Evolutionary conservation across 2,329 filamentous ascomycete genomes (phyloP), one percentile per base, ranked within the genome.

Genomic region (Ambrosiella cleistominuta): DNA sequence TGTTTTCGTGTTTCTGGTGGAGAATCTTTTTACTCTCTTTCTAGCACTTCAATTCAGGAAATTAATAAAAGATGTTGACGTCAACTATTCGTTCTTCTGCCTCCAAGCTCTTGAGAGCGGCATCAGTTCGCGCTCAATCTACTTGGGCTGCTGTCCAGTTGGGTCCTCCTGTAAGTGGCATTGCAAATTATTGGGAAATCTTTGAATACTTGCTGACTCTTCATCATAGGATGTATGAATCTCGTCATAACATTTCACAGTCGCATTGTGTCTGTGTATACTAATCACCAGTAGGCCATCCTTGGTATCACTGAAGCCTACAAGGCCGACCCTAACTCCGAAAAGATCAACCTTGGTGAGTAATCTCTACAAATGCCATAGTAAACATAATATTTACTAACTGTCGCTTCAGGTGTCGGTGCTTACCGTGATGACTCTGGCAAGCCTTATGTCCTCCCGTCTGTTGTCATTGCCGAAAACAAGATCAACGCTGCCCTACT

Each of bases 391-490:
- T 52, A 35, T 47, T 52, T 17, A 51, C 5, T 15, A 15, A 49
- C 38, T 54, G 49, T 17, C 6, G 11, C 7, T 60, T 38, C 64
- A 88, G 85, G 90, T 75, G 93, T 97, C 65, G 93, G 93, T 68
- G 93, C 93, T 68, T 98, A 98, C 82, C 89, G 93, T 69, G 93
- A 97, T 71, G 90, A 97, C 79, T 79, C 88, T 74, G 93, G 93
- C 74, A 96, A 97, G 80, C 93, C 93, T 62, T 97, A 91, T 72
- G 91, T 98, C 63, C 86, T 98, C 62, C 91, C 91, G 61, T 96
- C 91, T 54, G 93, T 98, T 62, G 83, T 83, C 70, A 74, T 85
- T 67, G 93, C 91, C 62, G 93, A 97, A 79, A 78, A 88, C 72
- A 88, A 88, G 76, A 80, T 95, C 63, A 78, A 96, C 62, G 75